A percentile compares a stretch with the other conserved stretches of the same genome.
These are phyloP conservation scores for Thelephora ganbajun DNA, from an alignment of 768 basidiomycete species.

Conservation along the genomic window DNA sequence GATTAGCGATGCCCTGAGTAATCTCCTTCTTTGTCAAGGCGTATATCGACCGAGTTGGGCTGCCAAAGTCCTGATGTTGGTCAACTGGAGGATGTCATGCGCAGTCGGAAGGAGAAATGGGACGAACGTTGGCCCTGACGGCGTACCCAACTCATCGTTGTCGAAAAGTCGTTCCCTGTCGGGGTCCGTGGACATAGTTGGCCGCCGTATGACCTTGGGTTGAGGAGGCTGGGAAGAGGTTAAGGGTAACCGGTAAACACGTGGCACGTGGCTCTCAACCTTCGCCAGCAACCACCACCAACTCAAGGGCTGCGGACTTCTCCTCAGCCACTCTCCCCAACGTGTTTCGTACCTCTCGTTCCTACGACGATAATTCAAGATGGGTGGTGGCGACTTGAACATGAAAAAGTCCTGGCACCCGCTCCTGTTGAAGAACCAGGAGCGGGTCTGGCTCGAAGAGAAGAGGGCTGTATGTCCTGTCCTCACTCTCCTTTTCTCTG, in stretches of 20 bases:
- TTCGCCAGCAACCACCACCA: slow-evolving; percentile 6
- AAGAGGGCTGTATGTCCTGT: slow-evolving; percentile 70
- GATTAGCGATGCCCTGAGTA: slow-evolving; percentile 73
- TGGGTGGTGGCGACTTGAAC: slow-evolving; percentile 97
- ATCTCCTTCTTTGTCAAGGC: slow-evolving; percentile 74
- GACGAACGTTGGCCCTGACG: neutral
- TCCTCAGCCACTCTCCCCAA: slow-evolving; percentile 5
- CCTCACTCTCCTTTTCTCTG: neutral
- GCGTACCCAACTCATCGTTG: neutral
- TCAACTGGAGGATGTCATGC: neutral
- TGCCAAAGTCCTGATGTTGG: slow-evolving; percentile 14
- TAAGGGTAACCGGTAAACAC: too few species aligned
- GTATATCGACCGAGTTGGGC: slow-evolving; percentile 72
- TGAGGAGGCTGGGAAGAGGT: too few species aligned
- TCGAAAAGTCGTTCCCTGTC: neutral
- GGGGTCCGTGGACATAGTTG: too few species aligned
- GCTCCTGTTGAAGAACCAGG: slow-evolving; percentile 95
- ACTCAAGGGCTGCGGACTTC: slow-evolving; percentile 2
- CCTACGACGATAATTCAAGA: slow-evolving; percentile 34
- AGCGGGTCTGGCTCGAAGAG: slow-evolving; percentile 98
- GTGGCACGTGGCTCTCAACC: slow-evolving; percentile 12
- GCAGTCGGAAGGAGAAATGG: neutral
- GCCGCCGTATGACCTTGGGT: too few species aligned
- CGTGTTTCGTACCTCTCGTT: slow-evolving; percentile 4
- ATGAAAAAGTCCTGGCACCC: slow-evolving; percentile 99